Percentiles rank a stretch among this genome's conserved stretches.
Conservation (phyloP, 257 asterid species). For the Ballota nigra region DNA sequence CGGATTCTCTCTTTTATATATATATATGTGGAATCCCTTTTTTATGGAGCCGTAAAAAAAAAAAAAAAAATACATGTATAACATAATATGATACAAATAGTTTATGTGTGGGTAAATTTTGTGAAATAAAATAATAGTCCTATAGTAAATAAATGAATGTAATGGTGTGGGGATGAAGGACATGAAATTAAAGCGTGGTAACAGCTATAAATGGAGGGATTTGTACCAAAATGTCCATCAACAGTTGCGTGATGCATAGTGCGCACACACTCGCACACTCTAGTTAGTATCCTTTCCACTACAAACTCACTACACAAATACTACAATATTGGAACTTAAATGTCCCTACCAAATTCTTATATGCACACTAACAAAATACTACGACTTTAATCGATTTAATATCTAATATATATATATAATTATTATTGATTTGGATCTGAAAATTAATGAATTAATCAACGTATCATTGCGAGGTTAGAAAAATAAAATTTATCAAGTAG, state of each 20-base stretch:
- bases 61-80: too few species aligned
- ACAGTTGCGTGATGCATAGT: constrained; percentile 31
- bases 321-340: constrained; percentile 15
- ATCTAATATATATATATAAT: neutral
- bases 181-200: neutral
- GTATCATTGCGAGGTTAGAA: too few species aligned
- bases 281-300: constrained; percentile 10
- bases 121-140: too few species aligned
- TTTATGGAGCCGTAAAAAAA: too few species aligned
- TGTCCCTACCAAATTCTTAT: constrained; percentile 27
- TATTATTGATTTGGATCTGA: too few species aligned
- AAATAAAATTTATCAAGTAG: too few species aligned
- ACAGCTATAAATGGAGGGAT: neutral
- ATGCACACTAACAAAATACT: neutral
- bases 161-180: neutral
- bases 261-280: constrained; percentile 16
- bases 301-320: constrained; percentile 22
- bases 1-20: too few species aligned
- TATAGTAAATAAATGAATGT: too few species aligned
- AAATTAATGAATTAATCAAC: too few species aligned
- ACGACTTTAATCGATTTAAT: neutral
- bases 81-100: too few species aligned
- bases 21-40: too few species aligned
- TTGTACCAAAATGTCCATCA: neutral
- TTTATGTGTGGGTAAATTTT: too few species aligned